A percentile compares a stretch with the other conserved stretches of the same genome.
Conservation (phyloP, 139 green algal species). For the Klebsormidium nitens region DNA sequence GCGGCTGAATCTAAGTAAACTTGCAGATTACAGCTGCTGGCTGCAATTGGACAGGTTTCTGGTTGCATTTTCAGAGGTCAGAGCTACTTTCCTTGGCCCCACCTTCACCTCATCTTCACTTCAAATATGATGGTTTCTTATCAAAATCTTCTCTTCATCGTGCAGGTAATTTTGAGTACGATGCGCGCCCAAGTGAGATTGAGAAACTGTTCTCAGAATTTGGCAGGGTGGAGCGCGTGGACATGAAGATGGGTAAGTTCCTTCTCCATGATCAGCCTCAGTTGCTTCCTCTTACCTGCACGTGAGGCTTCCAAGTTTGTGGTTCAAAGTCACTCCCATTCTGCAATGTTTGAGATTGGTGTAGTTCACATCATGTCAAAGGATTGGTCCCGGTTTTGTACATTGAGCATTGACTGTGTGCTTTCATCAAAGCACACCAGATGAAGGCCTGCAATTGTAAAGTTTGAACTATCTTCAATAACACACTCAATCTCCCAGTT, state of each 20-base stretch:
- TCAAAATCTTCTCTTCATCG: too few species aligned
- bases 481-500: too few species aligned
- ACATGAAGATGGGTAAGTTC: slow-evolving; percentile 44
- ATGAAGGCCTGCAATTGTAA: too few species aligned
- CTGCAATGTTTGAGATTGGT: background rate
- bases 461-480: too few species aligned
- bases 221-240: slow-evolving; percentile 21
- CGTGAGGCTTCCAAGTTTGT: background rate
- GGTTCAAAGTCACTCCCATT: background rate
- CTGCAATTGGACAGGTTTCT: too few species aligned
- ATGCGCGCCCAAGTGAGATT: slow-evolving; percentile 29
- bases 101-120: too few species aligned
- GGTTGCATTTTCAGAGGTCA: too few species aligned
- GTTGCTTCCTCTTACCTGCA: slow-evolving; percentile 5
- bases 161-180: slow-evolving; percentile 46
- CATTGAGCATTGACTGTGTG: background rate
- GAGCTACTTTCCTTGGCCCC: too few species aligned
- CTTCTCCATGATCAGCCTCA: background rate
- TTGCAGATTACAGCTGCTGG: too few species aligned
- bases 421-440: background rate
- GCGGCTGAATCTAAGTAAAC: too few species aligned
- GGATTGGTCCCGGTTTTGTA: background rate
- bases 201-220: slow-evolving; percentile 34
- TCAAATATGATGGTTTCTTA: too few species aligned
- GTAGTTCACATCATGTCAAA: background rate